Percentiles rank a stretch among this genome's conserved stretches.
phyloP scores from a whole-genome alignment of 306 rosid species.

The Clitoria ternatea region DNA sequence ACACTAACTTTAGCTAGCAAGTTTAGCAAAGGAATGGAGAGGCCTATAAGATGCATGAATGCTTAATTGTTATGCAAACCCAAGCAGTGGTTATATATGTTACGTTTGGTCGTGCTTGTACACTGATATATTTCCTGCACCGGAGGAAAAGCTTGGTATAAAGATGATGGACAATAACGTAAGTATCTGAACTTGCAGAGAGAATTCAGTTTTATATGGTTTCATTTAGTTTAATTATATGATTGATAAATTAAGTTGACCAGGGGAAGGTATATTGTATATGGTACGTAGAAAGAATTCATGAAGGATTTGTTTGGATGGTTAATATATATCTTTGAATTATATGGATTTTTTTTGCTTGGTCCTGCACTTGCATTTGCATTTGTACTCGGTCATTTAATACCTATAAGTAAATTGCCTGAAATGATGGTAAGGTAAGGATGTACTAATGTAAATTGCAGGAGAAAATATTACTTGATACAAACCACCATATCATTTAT shows the following conservation, averaged over 20 bases:
- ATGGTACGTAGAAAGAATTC: not conserved
- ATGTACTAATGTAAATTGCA: too few relatives aligned
- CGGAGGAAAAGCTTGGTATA: not conserved
- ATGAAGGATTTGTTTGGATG: constrained; percentile 23
- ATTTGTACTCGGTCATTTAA: not conserved
- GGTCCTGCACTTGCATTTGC: not conserved
- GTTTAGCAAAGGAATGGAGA: not conserved
- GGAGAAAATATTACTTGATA: too few relatives aligned
- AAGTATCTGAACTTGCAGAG: not conserved
- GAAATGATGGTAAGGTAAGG: too few relatives aligned
- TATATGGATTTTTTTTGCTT: too few relatives aligned
- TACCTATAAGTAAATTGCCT: too few relatives aligned
- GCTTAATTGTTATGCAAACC: not conserved
- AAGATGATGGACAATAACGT: not conserved
- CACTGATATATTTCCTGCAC: not conserved
- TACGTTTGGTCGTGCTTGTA: not conserved
- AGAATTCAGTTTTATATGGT: constrained; percentile 6
- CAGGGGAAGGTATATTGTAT: constrained; percentile 22
- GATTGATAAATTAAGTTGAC: constrained; percentile 17
- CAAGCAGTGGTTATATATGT: not conserved
- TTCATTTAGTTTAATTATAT: not conserved
- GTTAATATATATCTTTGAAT: not conserved
- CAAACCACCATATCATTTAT: too few relatives aligned
- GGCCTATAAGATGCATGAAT: not conserved
- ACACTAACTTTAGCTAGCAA: constrained; percentile 26